phyloP scores from a whole-genome alignment of 441 rosid genomes.

The Erodium moschatum region DNA sequence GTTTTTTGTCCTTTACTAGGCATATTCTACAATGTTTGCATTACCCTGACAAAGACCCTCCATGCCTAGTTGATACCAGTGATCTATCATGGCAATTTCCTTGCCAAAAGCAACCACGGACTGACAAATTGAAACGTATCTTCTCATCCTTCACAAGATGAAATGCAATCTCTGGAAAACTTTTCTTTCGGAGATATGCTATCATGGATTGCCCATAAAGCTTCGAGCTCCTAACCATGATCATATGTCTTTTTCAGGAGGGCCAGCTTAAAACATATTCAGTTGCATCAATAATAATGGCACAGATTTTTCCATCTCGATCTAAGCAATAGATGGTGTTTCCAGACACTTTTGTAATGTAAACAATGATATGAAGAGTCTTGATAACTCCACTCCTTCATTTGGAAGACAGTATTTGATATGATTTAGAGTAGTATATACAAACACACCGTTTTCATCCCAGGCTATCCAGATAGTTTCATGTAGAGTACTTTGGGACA shows the following conservation, averaged over 20 bases:
- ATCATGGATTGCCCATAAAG: constrained; percentile 91
- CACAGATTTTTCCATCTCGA: constrained; percentile 66
- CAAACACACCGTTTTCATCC: constrained; percentile 80
- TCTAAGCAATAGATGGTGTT: constrained; percentile 66
- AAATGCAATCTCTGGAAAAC: constrained; percentile 86
- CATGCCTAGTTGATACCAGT: constrained; percentile 79
- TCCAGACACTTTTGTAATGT: constrained; percentile 67
- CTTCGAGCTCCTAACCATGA: constrained; percentile 76
- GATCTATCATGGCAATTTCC: constrained; percentile 80
- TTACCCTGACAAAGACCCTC: constrained; percentile 94
- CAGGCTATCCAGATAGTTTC: constrained; percentile 79
- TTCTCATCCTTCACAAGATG: constrained; percentile 89
- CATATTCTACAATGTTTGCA: constrained; percentile 75
- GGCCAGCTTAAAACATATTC: constrained; percentile 71
- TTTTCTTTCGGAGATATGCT: constrained; percentile 81
- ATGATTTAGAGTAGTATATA: constrained; percentile 66
- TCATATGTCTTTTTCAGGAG: constrained; percentile 65
- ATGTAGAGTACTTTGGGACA: constrained; percentile 58
- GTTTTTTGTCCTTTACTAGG: constrained; percentile 81
- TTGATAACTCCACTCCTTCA: constrained; percentile 65
- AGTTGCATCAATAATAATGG: constrained; percentile 59
- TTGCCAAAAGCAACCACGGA: constrained; percentile 87
- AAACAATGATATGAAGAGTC: constrained; percentile 70
- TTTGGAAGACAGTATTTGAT: constrained; percentile 83
- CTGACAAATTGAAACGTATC: constrained; percentile 74